A percentile compares a stretch with the other conserved stretches of the same genome.
These are phyloP conservation scores for Rhizopogon vinicolor DNA, from an alignment of 768 basidiomycete genomes.

Conservation along the genomic window DNA sequence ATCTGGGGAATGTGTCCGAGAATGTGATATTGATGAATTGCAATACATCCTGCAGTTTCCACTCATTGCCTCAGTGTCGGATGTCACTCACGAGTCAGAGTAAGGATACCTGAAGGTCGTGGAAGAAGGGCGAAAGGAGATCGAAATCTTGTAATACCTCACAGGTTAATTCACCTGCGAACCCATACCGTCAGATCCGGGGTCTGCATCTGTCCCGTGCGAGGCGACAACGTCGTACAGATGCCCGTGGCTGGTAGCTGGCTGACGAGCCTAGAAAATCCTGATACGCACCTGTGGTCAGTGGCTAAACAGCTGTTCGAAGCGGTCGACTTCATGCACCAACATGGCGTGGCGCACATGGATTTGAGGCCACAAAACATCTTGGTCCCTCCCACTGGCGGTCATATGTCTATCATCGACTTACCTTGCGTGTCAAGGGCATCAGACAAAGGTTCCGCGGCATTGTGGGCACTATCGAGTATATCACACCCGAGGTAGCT, in stretches of 20 bases:
- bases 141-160: conserved; percentile 6
- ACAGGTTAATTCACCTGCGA: not conserved
- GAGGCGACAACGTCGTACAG: too few species aligned
- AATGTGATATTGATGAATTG: not conserved
- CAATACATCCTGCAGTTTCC: conserved; percentile 7
- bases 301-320: not conserved
- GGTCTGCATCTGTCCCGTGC: not conserved
- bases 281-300: not conserved
- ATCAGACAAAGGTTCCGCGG: not conserved
- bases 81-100: not conserved
- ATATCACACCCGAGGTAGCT: not conserved
- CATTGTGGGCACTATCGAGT: not conserved
- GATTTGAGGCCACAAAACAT: conserved; percentile 12
- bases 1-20: not conserved
- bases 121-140: conserved; percentile 1
- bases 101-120: conserved; percentile 9
- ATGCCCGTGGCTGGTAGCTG: too few species aligned
- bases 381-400: not conserved
- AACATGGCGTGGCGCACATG: conserved; percentile 10
- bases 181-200: conserved; percentile 4
- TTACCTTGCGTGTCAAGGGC: not conserved
- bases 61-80: conserved; percentile 2
- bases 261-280: not conserved
- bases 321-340: conserved; percentile 9
- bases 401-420: not conserved